These are phyloP conservation scores for Lentinula aciculospora DNA, from an alignment of 768 basidiomycete genomes.

Conservation along the genomic window DNA sequence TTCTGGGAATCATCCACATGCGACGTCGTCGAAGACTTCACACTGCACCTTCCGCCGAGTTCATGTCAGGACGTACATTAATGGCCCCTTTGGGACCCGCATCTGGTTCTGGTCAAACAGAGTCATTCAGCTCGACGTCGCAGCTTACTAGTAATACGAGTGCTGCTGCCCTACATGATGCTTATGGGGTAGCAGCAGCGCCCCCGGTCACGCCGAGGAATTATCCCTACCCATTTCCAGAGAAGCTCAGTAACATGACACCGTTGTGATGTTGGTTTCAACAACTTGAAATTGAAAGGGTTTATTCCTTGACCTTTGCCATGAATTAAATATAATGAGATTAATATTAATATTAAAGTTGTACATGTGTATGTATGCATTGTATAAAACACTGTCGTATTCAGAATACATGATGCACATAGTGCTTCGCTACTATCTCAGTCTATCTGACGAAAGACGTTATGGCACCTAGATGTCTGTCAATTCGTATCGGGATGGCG, in stretches of 20 bases:
- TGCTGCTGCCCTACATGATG: not conserved
- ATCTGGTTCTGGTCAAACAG: not conserved
- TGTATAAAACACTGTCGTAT: too few species aligned
- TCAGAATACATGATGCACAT: too few species aligned
- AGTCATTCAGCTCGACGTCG: not conserved
- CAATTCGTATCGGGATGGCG: too few species aligned
- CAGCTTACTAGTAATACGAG: not conserved
- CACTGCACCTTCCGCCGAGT: constrained; percentile 57
- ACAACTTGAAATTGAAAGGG: not conserved
- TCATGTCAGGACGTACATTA: constrained; percentile 26
- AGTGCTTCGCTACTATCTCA: too few species aligned
- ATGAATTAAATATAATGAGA: too few species aligned
- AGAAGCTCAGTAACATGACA: not conserved
- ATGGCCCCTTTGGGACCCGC: not conserved
- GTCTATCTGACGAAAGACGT: too few species aligned
- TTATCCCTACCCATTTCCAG: not conserved
- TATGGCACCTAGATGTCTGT: too few species aligned
- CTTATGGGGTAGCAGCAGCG: not conserved
- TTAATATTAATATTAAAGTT: not conserved
- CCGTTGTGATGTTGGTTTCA: not conserved
- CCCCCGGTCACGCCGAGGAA: not conserved
- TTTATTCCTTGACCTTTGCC: too few species aligned
- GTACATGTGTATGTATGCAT: not conserved
- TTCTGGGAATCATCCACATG: constrained; percentile 28
- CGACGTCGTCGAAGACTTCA: constrained; percentile 35